Base-by-base conservation (phyloP, 1,284 basidiomycete genomes). In the Cryptococcus neoformans region DNA sequence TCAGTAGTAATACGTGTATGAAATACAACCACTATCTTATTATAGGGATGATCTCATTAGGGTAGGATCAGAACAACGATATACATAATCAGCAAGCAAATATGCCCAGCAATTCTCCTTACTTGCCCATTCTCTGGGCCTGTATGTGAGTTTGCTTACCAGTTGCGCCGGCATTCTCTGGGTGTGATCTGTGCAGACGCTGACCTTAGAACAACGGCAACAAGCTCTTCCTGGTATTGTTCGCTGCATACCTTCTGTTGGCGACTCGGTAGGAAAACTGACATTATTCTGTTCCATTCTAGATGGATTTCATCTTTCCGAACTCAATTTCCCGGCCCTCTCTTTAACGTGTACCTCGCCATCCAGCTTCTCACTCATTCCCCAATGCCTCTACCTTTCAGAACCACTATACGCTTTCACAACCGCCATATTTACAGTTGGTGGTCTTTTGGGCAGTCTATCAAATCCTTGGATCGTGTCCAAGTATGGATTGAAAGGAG, bases 401-500 rank as follows among this genome's bases (percentile, higher is more conserved):
- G 84, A 88, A 57, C 80, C 83, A 35, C 81, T 81, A 0, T 95
- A 94, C 78, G 88, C 88, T 14, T 73, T 87, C 38, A 83, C 93
- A 45, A 96, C 92, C 0, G 82, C 92, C 34, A 78, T 89, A 37
- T 94, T 92, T 75, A 94, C 91, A 1, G 67, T 90, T n/a, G 93
- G 93, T 6, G 93, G 93, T 40, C 82, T 96, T 11, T 56, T 87
- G 3, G 92, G 92, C 11, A 90, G 88, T 64, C 71, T 88, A 16
- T 74, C 80, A 14, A 86, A 88, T n/a, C 87, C 87, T 63, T 73
- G 84, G 38, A 70, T 88, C 50, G 89, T 89, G 79, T 84, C 88
- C 62, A 78, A 79, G 36, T 82, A 80, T 67, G 91, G 91, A 9
- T 37, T 74, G 16, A 66, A 69, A 40, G 67, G 72, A 9, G 69